A percentile compares a stretch with the other conserved stretches of the same genome.
These are phyloP conservation scores for Bolboschoenus planiculmis DNA, from an alignment of 176 grass and related monocot genomes.

Conservation along the genomic window DNA sequence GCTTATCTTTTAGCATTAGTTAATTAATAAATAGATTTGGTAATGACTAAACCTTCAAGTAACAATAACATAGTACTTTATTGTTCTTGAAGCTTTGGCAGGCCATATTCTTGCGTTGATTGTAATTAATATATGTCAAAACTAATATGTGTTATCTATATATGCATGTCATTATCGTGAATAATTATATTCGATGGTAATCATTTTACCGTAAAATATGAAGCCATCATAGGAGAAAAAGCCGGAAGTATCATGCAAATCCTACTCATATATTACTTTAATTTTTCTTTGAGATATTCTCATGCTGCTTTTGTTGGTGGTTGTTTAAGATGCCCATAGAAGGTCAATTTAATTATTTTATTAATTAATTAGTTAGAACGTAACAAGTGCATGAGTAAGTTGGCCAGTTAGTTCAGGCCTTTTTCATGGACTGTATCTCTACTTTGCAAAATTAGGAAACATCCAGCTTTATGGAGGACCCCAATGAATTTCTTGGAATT, in stretches of 20 bases:
- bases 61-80: not conserved
- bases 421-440: slow-evolving; percentile 16
- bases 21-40: not conserved
- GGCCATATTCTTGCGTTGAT: not conserved
- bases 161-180: slow-evolving; percentile 5
- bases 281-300: not conserved
- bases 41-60: not conserved
- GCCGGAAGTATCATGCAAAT: not conserved
- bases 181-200: slow-evolving; percentile 8
- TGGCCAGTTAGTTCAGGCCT: slow-evolving; percentile 1
- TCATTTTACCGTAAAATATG: not conserved
- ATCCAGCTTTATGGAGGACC: not conserved
- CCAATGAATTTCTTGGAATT: not conserved
- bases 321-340: slow-evolving; percentile 3
- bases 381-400: slow-evolving; percentile 21
- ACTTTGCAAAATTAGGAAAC: not conserved
- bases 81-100: not conserved
- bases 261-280: not conserved
- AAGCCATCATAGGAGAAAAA: not conserved
- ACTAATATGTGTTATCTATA: not conserved
- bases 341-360: not conserved
- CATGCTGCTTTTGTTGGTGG: not conserved
- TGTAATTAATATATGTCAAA: not conserved
- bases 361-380: slow-evolving; percentile 13
- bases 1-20: not conserved